Evolutionary conservation across 345 rosid genomes (phyloP), one percentile per base, ranked within the genome.

Genomic region (Lenwebbia sp.): DNA sequence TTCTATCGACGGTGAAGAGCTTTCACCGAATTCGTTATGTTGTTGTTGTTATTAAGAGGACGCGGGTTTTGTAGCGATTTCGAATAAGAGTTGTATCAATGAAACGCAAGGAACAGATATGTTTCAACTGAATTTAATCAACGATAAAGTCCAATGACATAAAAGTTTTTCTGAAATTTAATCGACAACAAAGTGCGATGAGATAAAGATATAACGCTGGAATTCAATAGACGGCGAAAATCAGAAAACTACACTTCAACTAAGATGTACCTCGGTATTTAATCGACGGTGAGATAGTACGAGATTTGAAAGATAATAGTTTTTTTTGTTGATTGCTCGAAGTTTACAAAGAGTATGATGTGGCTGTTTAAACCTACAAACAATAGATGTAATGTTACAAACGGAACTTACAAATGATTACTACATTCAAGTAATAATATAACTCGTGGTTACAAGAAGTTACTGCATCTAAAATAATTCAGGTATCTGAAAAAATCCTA

Each of bases 211-310:
- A 58, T 7, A n/a, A n/a, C 1, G 0, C 4, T 3, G 19, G 3
- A 58, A n/a, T 58, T n/a, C 1, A n/a, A 60, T n/a, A 0, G 1
- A n/a, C 7, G 15, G 6, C 9, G 28, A 58, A 58, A 30, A 60
- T n/a, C 4, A 0, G 21, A n/a, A 6, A 58, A 33, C 19, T 58
- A n/a, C 19, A 33, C 37, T 58, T n/a, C 37, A 13, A 13, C 10
- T 58, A 58, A 0, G 19, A 60, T 60, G 28, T 15, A 13, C 3
- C 19, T n/a, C 15, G 17, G 15, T n/a, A n/a, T n/a, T 13, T 60
- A n/a, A 60, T n/a, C 0, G 2, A n/a, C 1, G 5, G 28, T n/a
- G 1, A 60, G 28, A n/a, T 13, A 9, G 50, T 10, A 47, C 2
- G 50, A 9, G 50, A 60, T 60, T 1, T 1, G 17, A 6, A 58